Conservation (phyloP, 495 filamentous ascomycete species). For the Diplogelasinospora grovesii region DNA sequence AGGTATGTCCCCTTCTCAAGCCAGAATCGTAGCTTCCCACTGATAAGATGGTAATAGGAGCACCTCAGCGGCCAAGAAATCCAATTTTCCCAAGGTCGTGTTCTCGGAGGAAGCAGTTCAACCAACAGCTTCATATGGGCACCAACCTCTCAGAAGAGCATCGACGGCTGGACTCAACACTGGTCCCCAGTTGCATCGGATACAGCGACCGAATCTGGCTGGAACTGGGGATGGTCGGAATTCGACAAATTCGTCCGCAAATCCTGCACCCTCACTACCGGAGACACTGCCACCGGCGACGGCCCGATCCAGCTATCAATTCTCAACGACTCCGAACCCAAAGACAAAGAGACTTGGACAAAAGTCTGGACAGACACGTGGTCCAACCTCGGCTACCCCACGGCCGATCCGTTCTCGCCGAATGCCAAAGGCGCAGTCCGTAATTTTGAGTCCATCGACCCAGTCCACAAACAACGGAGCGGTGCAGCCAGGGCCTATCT, state of each 20-base stretch:
- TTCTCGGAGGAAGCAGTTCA: conserved; percentile 15
- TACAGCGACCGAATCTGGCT: conserved; percentile 32
- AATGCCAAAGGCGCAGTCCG: conserved; percentile 24
- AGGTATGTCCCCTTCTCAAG: conserved; percentile 1
- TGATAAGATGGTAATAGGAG: conserved; percentile 1
- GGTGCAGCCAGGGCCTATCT: conserved; percentile 27
- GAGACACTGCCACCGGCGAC: not conserved
- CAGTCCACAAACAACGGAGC: conserved; percentile 21
- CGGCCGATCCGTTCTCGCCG: conserved; percentile 15
- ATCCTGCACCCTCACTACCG: conserved; percentile 8
- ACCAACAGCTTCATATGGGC: conserved; percentile 16
- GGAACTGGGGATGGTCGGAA: conserved; percentile 35
- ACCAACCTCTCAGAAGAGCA: conserved; percentile 9
- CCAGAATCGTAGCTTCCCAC: not conserved
- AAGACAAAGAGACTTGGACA: too few species aligned
- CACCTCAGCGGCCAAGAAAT: conserved; percentile 41
- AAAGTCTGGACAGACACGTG: conserved; percentile 24
- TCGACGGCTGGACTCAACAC: conserved; percentile 33
- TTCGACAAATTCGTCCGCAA: conserved; percentile 20
- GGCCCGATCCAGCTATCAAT: conserved; percentile 16
- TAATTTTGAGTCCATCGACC: conserved; percentile 24
- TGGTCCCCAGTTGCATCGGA: too few species aligned
- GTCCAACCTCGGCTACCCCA: conserved; percentile 15
- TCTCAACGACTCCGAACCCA: conserved; percentile 6
- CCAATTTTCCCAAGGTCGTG: conserved; percentile 35